A percentile compares a stretch with the other conserved stretches of the same genome.
Evolutionary conservation across 2,329 filamentous ascomycete genomes (phyloP).

Genomic region (Phialocephala sp.): DNA sequence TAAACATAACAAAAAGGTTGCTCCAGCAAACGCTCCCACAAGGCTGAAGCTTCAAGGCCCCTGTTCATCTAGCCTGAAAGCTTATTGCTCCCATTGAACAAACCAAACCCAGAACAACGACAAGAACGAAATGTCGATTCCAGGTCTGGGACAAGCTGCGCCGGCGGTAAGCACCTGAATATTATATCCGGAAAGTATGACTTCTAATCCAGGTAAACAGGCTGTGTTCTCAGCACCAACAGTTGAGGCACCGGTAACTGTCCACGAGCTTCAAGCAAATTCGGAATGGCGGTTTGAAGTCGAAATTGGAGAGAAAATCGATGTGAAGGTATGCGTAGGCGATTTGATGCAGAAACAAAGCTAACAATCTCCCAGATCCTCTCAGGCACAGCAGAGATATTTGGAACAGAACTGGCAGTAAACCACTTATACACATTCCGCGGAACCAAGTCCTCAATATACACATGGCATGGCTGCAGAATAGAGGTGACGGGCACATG

Average conservation of each 20-base stretch:
- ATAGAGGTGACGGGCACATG: constrained; percentile 72
- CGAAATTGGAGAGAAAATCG: constrained; percentile 56
- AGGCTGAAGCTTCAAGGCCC: constrained; percentile 31
- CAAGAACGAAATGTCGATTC: constrained; percentile 66
- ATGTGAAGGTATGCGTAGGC: constrained; percentile 54
- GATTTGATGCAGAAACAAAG: constrained; percentile 28
- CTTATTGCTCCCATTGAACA: constrained; percentile 10
- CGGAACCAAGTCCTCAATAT: constrained; percentile 84
- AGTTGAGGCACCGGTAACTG: constrained; percentile 47
- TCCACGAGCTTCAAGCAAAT: constrained; percentile 63
- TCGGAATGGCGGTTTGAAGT: constrained; percentile 84
- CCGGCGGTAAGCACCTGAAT: constrained; percentile 54
- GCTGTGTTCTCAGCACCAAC: constrained; percentile 35
- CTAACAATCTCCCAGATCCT: constrained; percentile 62
- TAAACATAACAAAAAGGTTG: constrained; percentile 1
- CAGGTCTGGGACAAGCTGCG: constrained; percentile 72
- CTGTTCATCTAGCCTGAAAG: constrained; percentile 13
- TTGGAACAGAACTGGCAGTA: constrained; percentile 89
- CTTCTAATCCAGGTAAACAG: constrained; percentile 30
- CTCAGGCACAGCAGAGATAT: constrained; percentile 86
- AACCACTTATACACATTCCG: constrained; percentile 81
- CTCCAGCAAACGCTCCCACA: constrained; percentile 16
- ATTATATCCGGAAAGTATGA: constrained; percentile 15
- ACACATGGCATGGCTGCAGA: constrained; percentile 89
- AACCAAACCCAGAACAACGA: constrained; percentile 12